phyloP scores from a whole-genome alignment of 2,329 filamentous ascomycete genomes.

The Pseudonectria buxi region DNA sequence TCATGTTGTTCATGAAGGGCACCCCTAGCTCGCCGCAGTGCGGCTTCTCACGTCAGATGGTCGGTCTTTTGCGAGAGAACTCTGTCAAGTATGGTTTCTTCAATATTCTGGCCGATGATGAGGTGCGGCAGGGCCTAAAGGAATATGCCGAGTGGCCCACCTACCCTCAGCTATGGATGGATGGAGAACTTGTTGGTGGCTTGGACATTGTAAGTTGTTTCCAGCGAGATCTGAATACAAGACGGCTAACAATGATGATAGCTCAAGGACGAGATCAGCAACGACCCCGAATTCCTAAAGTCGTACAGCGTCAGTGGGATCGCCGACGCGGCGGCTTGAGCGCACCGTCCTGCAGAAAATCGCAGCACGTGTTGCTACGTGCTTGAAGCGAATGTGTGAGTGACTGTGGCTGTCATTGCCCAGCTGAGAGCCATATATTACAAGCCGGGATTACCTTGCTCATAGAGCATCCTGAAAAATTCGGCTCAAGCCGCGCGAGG shows the following conservation, averaged over 20 bases:
- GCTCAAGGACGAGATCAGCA: constrained; percentile 90
- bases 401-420: too few species aligned
- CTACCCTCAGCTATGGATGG: constrained; percentile 89
- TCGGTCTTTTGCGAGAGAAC: constrained; percentile 78
- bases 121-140: constrained; percentile 93
- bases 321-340: constrained; percentile 33
- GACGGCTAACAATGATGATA: constrained; percentile 31
- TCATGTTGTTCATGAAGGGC: constrained; percentile 99
- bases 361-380: constrained; percentile 3
- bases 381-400: constrained; percentile 1
- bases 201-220: constrained; percentile 77
- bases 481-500: too few species aligned
- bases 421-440: too few species aligned
- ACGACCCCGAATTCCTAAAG: constrained; percentile 74
- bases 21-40: constrained; percentile 82
- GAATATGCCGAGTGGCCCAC: constrained; percentile 98
- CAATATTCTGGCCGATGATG: constrained; percentile 96
- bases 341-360: constrained; percentile 7
- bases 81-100: constrained; percentile 97
- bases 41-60: constrained; percentile 87
- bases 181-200: constrained; percentile 84
- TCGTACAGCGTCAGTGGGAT: constrained; percentile 55
- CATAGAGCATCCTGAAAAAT: too few species aligned
- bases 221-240: neutral
- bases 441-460: too few species aligned